These are phyloP conservation scores for Pythium vanterpoolii DNA, from an alignment of 352 stramenopile species.

Conservation along the genomic window DNA sequence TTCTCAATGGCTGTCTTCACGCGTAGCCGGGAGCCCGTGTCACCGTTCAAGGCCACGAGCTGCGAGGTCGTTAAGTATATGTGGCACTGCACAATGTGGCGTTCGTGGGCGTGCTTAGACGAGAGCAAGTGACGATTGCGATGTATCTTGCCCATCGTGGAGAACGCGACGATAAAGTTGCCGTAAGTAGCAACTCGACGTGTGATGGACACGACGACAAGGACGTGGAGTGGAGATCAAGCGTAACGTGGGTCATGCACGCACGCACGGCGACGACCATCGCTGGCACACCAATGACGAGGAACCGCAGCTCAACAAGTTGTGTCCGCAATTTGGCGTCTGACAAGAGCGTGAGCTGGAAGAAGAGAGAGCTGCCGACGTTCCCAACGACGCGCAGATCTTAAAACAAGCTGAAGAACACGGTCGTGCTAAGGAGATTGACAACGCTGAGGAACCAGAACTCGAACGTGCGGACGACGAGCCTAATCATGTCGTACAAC, in stretches of 20 bases:
- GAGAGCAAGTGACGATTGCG: slow-evolving; percentile 19
- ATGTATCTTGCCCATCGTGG: slow-evolving; percentile 16
- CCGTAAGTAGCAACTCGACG: slow-evolving; percentile 16
- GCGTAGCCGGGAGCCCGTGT: neutral
- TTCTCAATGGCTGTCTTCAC: neutral
- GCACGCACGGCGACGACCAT: slow-evolving; percentile 2
- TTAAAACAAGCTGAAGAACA: slow-evolving; percentile 11
- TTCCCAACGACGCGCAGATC: slow-evolving; percentile 9
- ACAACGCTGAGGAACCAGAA: slow-evolving; percentile 20
- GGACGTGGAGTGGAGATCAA: slow-evolving; percentile 1
- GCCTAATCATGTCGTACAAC: slow-evolving; percentile 8
- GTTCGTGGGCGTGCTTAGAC: neutral
- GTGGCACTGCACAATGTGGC: slow-evolving; percentile 19
- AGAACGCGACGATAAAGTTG: slow-evolving; percentile 23
- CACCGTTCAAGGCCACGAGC: neutral
- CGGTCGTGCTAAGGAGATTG: slow-evolving; percentile 15
- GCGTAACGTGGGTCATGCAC: slow-evolving; percentile 6
- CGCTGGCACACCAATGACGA: slow-evolving; percentile 13
- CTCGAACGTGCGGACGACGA: slow-evolving; percentile 15
- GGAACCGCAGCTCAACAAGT: slow-evolving; percentile 16
- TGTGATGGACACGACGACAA: neutral
- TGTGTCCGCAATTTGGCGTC: slow-evolving; percentile 17
- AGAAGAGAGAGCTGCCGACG: slow-evolving; percentile 4
- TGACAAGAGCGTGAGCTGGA: slow-evolving; percentile 14
- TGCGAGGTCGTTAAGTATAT: slow-evolving; percentile 16